Evolutionary conservation across 2,329 filamentous ascomycete genomes (phyloP).

Genomic region (Colletotrichum abscissum): DNA sequence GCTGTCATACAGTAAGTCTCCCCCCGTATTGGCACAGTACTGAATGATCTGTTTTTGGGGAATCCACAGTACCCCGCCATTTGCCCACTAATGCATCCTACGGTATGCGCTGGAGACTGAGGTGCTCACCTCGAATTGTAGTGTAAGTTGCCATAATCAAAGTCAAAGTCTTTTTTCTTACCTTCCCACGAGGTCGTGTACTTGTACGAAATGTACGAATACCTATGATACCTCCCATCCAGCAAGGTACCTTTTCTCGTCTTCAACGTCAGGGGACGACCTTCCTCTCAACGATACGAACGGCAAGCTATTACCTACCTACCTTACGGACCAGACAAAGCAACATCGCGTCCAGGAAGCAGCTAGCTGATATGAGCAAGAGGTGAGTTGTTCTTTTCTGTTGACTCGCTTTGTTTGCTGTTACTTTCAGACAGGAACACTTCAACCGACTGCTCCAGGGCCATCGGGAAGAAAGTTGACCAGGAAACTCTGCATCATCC

Average conservation of each 20-base stretch:
- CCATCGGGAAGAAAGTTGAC: not conserved
- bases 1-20: conserved; percentile 25
- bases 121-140: too few relatives aligned
- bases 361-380: conserved; percentile 15
- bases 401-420: conserved; percentile 13
- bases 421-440: not conserved
- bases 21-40: not conserved
- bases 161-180: conserved; percentile 1
- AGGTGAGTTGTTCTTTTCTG: conserved; percentile 18
- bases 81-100: conserved; percentile 33
- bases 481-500: conserved; percentile 16
- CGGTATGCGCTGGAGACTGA: conserved; percentile 7
- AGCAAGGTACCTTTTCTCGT: not conserved
- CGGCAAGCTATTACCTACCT: not conserved
- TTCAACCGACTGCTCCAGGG: not conserved
- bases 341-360: not conserved
- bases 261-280: conserved; percentile 20
- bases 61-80: conserved; percentile 33
- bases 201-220: not conserved
- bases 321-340: conserved; percentile 17
- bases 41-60: not conserved
- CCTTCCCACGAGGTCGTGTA: not conserved
- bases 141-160: not conserved
- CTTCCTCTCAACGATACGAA: conserved; percentile 19
- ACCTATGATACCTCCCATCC: not conserved